Evolutionary conservation across 1,284 basidiomycete genomes (phyloP).

Genomic region (Neonothopanus nambi): DNA sequence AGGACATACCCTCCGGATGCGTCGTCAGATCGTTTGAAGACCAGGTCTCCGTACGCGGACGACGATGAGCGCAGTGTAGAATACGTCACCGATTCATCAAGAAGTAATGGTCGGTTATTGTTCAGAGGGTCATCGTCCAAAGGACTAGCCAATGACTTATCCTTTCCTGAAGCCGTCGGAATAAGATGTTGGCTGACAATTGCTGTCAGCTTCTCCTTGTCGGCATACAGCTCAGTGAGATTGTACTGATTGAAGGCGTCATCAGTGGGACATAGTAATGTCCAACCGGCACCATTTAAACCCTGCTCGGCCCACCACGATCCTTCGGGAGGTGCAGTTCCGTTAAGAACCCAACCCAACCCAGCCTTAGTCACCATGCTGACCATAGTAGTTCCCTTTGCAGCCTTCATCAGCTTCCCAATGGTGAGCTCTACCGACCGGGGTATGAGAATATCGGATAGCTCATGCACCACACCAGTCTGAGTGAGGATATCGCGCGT

Average conservation of each 20-base stretch:
- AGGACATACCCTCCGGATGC: constrained; percentile 58
- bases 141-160: constrained; percentile 15
- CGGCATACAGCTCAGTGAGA: constrained; percentile 74
- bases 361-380: constrained; percentile 82
- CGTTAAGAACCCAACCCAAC: constrained; percentile 88
- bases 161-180: constrained; percentile 40
- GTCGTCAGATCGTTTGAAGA: constrained; percentile 66
- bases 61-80: constrained; percentile 65
- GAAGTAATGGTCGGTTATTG: constrained; percentile 69
- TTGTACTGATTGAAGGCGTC: constrained; percentile 91
- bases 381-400: constrained; percentile 85
- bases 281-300: constrained; percentile 63
- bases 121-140: constrained; percentile 43
- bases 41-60: constrained; percentile 77
- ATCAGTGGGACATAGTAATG: constrained; percentile 88
- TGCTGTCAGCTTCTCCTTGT: constrained; percentile 57
- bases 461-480: constrained; percentile 90
- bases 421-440: constrained; percentile 85
- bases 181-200: constrained; percentile 93
- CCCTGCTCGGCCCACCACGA: constrained; percentile 57
- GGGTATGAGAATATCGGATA: constrained; percentile 88
- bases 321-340: constrained; percentile 71
- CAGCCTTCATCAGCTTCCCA: constrained; percentile 88
- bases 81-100: constrained; percentile 75
- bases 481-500: constrained; percentile 74